Conservation (phyloP, 257 asterid species). For the Salvia splendens region DNA sequence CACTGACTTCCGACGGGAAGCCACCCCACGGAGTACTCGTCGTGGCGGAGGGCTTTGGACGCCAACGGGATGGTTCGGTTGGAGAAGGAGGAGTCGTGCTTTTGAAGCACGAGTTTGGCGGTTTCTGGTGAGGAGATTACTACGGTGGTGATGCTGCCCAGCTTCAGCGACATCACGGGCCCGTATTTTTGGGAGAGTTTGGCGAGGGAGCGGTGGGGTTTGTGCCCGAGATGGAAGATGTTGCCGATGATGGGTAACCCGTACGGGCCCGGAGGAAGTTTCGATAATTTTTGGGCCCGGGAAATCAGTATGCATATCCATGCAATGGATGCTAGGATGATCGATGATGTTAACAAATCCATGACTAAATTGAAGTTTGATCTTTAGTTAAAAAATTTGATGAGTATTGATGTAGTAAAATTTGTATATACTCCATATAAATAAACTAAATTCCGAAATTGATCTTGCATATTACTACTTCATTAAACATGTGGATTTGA, state of each 20-base stretch:
- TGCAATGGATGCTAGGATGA: neutral
- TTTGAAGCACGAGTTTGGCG: slow-evolving; percentile 11
- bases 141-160: slow-evolving; percentile 24
- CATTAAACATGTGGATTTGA: too few relatives aligned
- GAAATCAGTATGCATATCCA: neutral
- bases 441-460: too few relatives aligned
- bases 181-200: slow-evolving; percentile 23
- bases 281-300: slow-evolving; percentile 25
- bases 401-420: too few relatives aligned
- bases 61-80: slow-evolving; percentile 24
- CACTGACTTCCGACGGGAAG: slow-evolving; percentile 37
- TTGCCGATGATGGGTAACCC: slow-evolving; percentile 26
- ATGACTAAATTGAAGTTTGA: neutral
- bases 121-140: slow-evolving; percentile 30
- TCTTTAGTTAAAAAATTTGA: too few relatives aligned
- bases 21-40: slow-evolving; percentile 36
- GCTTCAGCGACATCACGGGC: slow-evolving; percentile 33
- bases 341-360: slow-evolving; percentile 16
- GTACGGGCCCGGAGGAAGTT: slow-evolving; percentile 33
- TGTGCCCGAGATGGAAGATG: slow-evolving; percentile 30
- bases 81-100: slow-evolving; percentile 20
- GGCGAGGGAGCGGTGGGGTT: slow-evolving; percentile 37
- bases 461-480: too few relatives aligned
- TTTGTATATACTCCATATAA: too few relatives aligned
- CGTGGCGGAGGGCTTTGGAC: neutral